Percentiles rank a stretch among this genome's conserved stretches.
Evolutionary conservation across 148 eudicot genomes (phyloP).

Genomic region (Polygonum maritimum): DNA sequence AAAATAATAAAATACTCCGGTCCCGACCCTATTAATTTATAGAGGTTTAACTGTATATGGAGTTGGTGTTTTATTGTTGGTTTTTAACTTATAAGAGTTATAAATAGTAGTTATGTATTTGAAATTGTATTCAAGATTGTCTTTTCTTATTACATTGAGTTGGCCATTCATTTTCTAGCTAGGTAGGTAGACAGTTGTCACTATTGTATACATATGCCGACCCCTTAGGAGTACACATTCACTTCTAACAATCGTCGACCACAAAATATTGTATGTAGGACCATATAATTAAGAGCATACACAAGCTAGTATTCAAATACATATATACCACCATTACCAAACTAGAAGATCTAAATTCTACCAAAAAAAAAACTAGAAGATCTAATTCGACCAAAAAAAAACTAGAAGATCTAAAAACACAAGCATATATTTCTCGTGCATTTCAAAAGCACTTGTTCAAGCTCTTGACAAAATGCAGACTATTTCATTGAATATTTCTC

Average conservation of each 20-base stretch:
- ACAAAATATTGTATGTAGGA: background rate
- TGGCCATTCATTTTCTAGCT: no score
- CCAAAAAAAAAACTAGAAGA: background rate
- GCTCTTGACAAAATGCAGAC: constrained; percentile 3
- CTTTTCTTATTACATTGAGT: no score
- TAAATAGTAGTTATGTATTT: no score
- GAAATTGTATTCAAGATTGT: no score
- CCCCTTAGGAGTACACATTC: no score
- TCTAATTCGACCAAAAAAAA: background rate
- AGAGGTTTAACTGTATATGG: no score
- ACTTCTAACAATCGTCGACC: background rate
- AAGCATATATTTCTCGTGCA: background rate
- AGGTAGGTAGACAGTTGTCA: no score
- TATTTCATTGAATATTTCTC: background rate
- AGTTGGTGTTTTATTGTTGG: no score
- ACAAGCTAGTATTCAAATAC: background rate
- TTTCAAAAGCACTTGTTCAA: background rate
- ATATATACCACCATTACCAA: background rate
- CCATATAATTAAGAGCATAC: background rate
- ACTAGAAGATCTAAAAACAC: background rate
- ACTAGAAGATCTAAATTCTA: background rate
- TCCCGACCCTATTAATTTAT: no score
- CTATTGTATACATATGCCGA: no score
- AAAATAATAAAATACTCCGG: no score
- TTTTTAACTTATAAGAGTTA: no score